Evolutionary conservation across 441 rosid species (phyloP).

Genomic region (Macaranga tanarius): DNA sequence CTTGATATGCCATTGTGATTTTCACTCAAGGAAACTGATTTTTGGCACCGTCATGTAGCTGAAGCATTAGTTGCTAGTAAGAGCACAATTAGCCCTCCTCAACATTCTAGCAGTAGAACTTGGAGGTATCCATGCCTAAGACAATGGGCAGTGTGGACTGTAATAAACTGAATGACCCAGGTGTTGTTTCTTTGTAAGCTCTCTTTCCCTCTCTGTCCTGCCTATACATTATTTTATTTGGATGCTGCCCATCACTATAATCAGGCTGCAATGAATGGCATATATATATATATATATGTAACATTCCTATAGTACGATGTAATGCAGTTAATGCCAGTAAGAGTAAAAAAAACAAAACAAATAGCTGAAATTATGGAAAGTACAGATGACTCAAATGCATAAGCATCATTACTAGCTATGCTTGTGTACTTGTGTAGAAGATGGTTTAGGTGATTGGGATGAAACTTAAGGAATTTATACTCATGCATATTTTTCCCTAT

Average conservation of each 20-base stretch:
- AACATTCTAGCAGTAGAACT: constrained; percentile 23
- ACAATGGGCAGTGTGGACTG: constrained; percentile 29
- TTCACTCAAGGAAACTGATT: constrained; percentile 3
- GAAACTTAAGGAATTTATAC: too few relatives aligned
- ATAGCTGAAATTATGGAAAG: background rate
- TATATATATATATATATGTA: background rate
- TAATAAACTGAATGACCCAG: constrained; percentile 24
- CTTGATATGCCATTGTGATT: background rate
- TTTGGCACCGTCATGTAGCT: constrained; percentile 26
- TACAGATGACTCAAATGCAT: background rate
- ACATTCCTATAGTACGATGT: background rate
- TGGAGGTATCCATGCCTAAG: constrained; percentile 33
- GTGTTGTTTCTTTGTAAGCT: constrained; percentile 41
- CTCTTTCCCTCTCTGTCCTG: constrained; percentile 5
- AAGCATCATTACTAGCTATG: background rate
- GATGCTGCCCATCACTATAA: background rate
- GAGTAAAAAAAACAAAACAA: too few relatives aligned
- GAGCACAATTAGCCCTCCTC: constrained; percentile 25
- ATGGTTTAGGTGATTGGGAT: background rate
- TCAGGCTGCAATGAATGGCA: background rate
- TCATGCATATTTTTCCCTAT: background rate
- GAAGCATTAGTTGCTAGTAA: constrained; percentile 36
- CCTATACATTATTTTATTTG: background rate
- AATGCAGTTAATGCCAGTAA: background rate
- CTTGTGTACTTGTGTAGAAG: too few relatives aligned